Evolutionary conservation across 805 yeast species (phyloP), one percentile per base, ranked within the genome.

Genomic region (Zygotorulaspora florentina): DNA sequence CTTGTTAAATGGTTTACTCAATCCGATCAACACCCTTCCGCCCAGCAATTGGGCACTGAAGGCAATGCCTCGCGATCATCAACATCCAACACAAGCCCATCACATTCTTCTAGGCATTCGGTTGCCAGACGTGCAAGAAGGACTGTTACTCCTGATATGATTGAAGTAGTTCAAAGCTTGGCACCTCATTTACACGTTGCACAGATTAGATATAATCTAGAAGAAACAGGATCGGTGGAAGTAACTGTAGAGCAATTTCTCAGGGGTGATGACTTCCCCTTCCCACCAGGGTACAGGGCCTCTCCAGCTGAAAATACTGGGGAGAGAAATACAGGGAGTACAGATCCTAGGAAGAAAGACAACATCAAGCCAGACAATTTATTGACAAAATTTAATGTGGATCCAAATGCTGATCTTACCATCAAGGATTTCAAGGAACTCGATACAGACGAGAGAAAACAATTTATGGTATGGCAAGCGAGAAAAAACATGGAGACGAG

Each of bases 91-190:
- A 39, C 29, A 41, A 39, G 40, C 34, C 38, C 18, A 26, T 36
- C 17, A 7, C 37, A 36, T 8, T 28, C 53, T 28, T 25, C 49
- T 12, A 46, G 52, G 26, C 46, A 42, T 30, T 37, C 35, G 13
- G 23, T 40, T 10, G 33, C 43, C n/a, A 36, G 42, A 41, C 52
- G 16, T n/a, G 40, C 46, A 37, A 69, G 74, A 39, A 74, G 86
- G 46, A 68, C 63, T 11, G 81, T 84, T 17, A 80, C 83, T 2
- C 71, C 70, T 4, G 78, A 77, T 46, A 91, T 91, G 98, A 73
- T 91, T 36, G 93, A 85, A 52, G 82, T 86, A 0, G 96, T 91
- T 2, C 85, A 81, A 55, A 80, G 88, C 35, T 72, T 91, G 45
- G 96, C 89, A 0, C 96, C 97, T 3, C 71, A 72, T 16, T 68